phyloP scores from a whole-genome alignment of 2,329 filamentous ascomycete genomes.

The Polychaeton citri region DNA sequence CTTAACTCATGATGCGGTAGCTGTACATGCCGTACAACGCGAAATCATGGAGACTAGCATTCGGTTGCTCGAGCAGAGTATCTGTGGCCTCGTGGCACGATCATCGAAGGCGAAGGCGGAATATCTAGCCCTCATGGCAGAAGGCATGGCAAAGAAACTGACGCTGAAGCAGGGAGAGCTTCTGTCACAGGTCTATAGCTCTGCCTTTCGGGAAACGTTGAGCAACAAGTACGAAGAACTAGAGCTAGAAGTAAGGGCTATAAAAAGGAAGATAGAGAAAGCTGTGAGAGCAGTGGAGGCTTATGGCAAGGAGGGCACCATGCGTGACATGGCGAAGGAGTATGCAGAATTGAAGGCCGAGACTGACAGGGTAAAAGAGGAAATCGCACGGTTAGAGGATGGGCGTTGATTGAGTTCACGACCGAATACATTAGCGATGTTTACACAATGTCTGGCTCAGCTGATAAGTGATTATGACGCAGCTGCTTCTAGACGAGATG shows the following conservation, averaged over 20 bases:
- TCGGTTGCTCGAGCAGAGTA: constrained; percentile 32
- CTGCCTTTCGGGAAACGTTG: constrained; percentile 16
- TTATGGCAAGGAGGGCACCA: constrained; percentile 24
- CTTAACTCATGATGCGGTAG: constrained; percentile 21
- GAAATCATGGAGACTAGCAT: constrained; percentile 25
- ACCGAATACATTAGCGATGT: no score
- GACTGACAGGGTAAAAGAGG: constrained; percentile 16
- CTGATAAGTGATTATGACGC: no score
- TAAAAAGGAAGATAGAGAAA: constrained; percentile 21
- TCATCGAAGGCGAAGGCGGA: constrained; percentile 29
- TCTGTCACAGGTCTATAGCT: constrained; percentile 10
- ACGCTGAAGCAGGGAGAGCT: constrained; percentile 16
- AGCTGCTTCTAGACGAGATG: no score
- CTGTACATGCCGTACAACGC: constrained; percentile 24
- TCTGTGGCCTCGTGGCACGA: constrained; percentile 31
- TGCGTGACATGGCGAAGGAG: constrained; percentile 26
- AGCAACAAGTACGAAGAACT: constrained; percentile 19
- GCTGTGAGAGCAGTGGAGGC: constrained; percentile 22
- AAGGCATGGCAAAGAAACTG: constrained; percentile 28
- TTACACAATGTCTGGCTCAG: no score
- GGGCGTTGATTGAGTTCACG: not conserved
- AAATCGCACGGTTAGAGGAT: constrained; percentile 20
- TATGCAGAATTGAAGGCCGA: constrained; percentile 20
- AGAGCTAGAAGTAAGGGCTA: constrained; percentile 14
- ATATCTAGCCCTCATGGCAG: constrained; percentile 27